Evolutionary conservation across 179 eudicot genomes (phyloP), one percentile per base, ranked within the genome.

Genomic region (Vitellaria paradoxa): DNA sequence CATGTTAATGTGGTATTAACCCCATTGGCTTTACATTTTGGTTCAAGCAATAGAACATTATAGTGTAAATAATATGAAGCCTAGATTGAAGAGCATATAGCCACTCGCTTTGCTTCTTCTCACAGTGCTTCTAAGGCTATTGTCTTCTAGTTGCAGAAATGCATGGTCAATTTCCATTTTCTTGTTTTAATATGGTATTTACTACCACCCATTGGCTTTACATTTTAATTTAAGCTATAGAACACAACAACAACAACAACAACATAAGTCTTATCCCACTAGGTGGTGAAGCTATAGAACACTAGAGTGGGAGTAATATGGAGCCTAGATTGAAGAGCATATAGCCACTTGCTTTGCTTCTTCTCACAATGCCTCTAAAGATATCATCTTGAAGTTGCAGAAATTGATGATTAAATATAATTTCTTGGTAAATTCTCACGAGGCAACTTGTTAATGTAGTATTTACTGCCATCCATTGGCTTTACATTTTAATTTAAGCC

Each of bases 41-140:
- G 3, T 42, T 42, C 3, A 42, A 42, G 3, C 5, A 1, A 42
- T 4, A 42, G 3, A 42, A 42, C 45, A 42, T 42, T 17, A 10
- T 15, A 8, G 52, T 47, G 70, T 61, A 46, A 61, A 55, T 30
- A 11, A 61, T 47, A 60, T 46, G 81, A 77, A 72, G 72, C 12
- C 77, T 65, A 72, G 76, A 71, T 78, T 78, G 77, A 79, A 78
- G 70, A 72, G 76, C 81, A 63, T 21, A 64, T 23, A 72, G 63
- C 72, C 26, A 52, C 67, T 65, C 37, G 66, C 77, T 72, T 23
- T 79, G 77, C 81, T 78, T 79, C 81, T 79, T 79, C 81, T 73
- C 77, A 65, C 15, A 65, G 73, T 73, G 45, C 77, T 79, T 66
- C 81, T 23, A 55, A 40, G 73, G 47, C 37, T 8, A 40, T 47